Base-by-base conservation (phyloP, 805 yeast species). In the Grigorovia jiainica region DNA sequence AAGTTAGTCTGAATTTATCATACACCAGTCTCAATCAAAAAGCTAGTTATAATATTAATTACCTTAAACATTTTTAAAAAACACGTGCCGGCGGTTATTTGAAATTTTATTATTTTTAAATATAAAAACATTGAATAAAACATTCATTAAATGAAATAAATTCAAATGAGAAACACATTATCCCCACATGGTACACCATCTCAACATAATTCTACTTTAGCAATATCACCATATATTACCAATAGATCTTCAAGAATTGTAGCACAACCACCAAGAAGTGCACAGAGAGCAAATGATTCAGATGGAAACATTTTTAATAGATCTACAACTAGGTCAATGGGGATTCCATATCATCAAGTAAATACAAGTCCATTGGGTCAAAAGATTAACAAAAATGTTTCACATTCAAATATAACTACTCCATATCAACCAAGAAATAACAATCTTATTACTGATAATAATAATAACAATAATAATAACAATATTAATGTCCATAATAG, bases 151-250 rank as follows among this genome's bases (percentile, higher is more conserved):
- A n/a, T n/a, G n/a, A n/a, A n/a, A n/a, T n/a, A n/a, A n/a, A n/a
- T 3, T 13, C 31, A 10, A 21, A 46, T 46, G 47, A 46, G 49
- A 33, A 46, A 46, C 18, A 39, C 38, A 13, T 52, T 53, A 55
- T 58, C 62, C 16, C 54, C 55, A 10, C 53, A 54, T 16, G 55
- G 54, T 15, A 57, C 62, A 6, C 71, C 72, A 2, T 71, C 80
- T 19, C 89, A 81, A 49, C 82, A 79, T 56, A 80, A 75, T 47
- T 82, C 90, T 1, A 81, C 87, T 4, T 61, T 83, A 38, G 80
- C 80, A 21, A 81, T 83, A 21, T 81, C 89, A 3, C 90, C 92
- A 0, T 65, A 77, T 50, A 67, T 82, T 24, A 64, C 68, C 4
- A 51, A 64, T 52, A 51, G 52, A 36, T 36, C 63, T 62, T 18